Percentiles rank a stretch among this genome's conserved stretches.
Evolutionary conservation across 805 yeast genomes (phyloP).

Genomic region (Metschnikowia picachoensis): DNA sequence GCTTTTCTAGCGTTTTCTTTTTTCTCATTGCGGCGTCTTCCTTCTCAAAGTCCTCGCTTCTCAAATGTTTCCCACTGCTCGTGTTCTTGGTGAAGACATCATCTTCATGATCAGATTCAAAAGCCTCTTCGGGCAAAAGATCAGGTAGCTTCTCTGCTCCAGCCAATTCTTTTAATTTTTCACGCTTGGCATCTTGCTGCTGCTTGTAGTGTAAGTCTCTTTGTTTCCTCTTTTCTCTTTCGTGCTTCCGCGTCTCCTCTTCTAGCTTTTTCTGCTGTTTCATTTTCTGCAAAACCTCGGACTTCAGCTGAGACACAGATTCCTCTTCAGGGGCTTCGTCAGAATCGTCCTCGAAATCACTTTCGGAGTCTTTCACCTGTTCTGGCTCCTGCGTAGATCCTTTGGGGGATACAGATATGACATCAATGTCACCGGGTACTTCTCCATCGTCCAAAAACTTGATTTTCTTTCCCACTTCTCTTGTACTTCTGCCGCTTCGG

Average conservation of each 20-base stretch:
- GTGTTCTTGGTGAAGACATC: conserved; percentile 5
- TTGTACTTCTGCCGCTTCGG: conserved; percentile 22
- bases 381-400: conserved; percentile 17
- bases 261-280: conserved; percentile 21
- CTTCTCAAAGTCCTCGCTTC: conserved; percentile 31
- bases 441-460: conserved; percentile 31
- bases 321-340: conserved; percentile 46
- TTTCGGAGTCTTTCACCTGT: conserved; percentile 9
- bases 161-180: conserved; percentile 11
- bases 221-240: conserved; percentile 35
- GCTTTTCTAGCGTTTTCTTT: conserved; percentile 31
- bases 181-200: conserved; percentile 33
- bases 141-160: conserved; percentile 34
- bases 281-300: conserved; percentile 25
- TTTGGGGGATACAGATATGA: conserved; percentile 11
- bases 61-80: conserved; percentile 27
- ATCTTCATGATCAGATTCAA: conserved; percentile 22
- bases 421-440: conserved; percentile 14
- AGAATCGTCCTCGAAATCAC: conserved; percentile 17
- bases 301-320: conserved; percentile 28
- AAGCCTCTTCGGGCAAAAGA: conserved; percentile 38
- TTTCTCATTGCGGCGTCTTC: conserved; percentile 28
- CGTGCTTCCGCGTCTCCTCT: conserved; percentile 24
- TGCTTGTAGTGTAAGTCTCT: conserved; percentile 29
- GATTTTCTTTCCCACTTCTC: conserved; percentile 24